Conservation (phyloP, 768 basidiomycete genomes). For the Leccinum boreale region DNA sequence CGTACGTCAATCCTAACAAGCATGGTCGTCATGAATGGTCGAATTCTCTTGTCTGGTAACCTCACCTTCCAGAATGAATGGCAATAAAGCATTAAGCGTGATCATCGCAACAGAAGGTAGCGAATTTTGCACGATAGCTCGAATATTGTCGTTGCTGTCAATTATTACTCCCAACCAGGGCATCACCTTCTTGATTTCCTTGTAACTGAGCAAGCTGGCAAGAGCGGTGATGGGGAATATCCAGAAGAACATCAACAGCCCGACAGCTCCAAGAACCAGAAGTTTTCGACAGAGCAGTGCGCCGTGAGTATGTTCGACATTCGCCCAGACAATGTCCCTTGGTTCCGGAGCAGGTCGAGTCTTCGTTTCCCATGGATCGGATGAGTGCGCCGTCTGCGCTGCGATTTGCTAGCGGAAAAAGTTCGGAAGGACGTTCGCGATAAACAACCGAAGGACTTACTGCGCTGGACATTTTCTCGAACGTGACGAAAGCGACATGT, state of each 20-base stretch:
- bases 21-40: not conserved
- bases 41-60: not conserved
- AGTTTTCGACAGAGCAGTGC: conserved; percentile 64
- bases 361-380: conserved; percentile 58
- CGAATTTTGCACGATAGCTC: conserved; percentile 92
- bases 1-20: conserved; percentile 65
- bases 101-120: conserved; percentile 90
- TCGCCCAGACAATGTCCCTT: conserved; percentile 93
- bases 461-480: conserved; percentile 92
- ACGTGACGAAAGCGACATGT: conserved; percentile 89
- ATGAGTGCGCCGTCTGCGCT: conserved; percentile 75
- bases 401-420: conserved; percentile 73
- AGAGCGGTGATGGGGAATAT: conserved; percentile 85
- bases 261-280: conserved; percentile 67
- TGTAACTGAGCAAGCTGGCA: conserved; percentile 84
- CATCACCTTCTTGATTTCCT: conserved; percentile 86
- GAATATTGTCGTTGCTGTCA: conserved; percentile 73
- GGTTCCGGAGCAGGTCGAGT: conserved; percentile 89
- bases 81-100: conserved; percentile 81
- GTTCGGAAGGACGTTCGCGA: not conserved
- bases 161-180: conserved; percentile 89
- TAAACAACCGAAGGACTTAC: conserved; percentile 41
- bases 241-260: conserved; percentile 85
- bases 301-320: conserved; percentile 66
- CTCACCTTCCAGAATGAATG: conserved; percentile 85